phyloP scores from a whole-genome alignment of 1,139 yeast species.

The Saccharomyces hybrid region DNA sequence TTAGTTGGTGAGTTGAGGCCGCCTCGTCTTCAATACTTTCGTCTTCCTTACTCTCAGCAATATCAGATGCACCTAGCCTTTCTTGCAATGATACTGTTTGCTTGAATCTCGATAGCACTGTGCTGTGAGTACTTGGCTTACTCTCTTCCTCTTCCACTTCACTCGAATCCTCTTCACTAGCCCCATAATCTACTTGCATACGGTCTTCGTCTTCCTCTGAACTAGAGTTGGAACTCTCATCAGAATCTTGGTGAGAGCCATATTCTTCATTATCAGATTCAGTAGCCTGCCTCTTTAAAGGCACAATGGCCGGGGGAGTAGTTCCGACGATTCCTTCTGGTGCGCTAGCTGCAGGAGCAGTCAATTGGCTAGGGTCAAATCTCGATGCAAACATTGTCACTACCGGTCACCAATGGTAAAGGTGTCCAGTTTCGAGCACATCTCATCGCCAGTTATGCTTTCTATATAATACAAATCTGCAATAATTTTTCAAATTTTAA shows the following conservation, averaged over 20 bases:
- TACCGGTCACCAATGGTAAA: neutral
- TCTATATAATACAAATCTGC: neutral
- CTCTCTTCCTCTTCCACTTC: slow-evolving; percentile 5
- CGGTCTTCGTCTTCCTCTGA: neutral
- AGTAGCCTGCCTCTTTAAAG: slow-evolving; percentile 5
- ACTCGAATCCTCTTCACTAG: neutral
- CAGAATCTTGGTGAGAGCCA: slow-evolving; percentile 12
- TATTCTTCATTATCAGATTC: slow-evolving; percentile 10
- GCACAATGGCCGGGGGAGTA: slow-evolving; percentile 3
- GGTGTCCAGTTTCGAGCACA: neutral
- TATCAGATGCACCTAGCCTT: slow-evolving; percentile 16
- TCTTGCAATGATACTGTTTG: slow-evolving; percentile 33
- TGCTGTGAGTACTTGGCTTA: slow-evolving; percentile 30
- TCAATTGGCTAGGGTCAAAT: slow-evolving; percentile 44
- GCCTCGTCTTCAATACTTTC: slow-evolving; percentile 29
- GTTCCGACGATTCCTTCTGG: neutral
- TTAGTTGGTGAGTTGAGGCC: slow-evolving; percentile 44
- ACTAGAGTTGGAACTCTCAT: slow-evolving; percentile 11
- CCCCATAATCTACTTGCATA: neutral
- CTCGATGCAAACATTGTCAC: slow-evolving; percentile 53
- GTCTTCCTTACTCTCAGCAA: slow-evolving; percentile 8
- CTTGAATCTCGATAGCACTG: slow-evolving; percentile 39
- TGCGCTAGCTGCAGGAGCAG: neutral
- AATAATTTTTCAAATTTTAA: neutral
- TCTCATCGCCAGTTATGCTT: neutral